Evolutionary conservation across 108 stramenopile species (phyloP).

Genomic region (Nannochloropsis granulata): DNA sequence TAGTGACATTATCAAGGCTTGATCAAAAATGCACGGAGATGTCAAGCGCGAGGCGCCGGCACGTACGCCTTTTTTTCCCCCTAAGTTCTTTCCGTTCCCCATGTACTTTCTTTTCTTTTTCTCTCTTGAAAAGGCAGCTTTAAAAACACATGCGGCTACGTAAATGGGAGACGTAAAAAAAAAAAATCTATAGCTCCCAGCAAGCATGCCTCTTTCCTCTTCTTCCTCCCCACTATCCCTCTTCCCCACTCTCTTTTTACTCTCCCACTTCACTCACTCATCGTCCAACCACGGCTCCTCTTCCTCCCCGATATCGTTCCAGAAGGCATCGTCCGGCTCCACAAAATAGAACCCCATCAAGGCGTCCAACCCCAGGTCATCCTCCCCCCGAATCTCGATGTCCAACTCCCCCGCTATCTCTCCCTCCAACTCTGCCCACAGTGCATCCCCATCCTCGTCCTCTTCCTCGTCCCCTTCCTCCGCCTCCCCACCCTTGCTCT

Average conservation of each 20-base stretch:
- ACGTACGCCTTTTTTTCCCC: too few relatives aligned
- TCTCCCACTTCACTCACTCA: neutral
- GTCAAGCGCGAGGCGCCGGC: too few relatives aligned
- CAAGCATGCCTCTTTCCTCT: too few relatives aligned
- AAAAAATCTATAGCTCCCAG: too few relatives aligned
- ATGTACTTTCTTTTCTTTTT: neutral
- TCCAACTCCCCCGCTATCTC: neutral
- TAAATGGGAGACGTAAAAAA: too few relatives aligned
- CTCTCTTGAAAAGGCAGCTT: neutral
- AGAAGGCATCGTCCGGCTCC: neutral
- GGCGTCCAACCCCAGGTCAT: neutral
- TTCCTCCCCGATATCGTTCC: neutral
- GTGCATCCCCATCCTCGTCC: neutral
- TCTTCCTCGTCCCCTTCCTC: neutral
- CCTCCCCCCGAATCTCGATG: neutral
- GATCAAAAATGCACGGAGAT: too few relatives aligned
- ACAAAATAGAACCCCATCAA: neutral
- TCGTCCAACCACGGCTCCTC: neutral
- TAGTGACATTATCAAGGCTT: too few relatives aligned
- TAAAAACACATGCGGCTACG: neutral
- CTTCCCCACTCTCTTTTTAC: too few relatives aligned
- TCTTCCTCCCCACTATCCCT: too few relatives aligned
- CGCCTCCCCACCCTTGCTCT: neutral
- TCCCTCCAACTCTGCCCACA: neutral
- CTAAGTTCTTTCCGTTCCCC: neutral